Evolutionary conservation across 257 asterid species (phyloP).

Genomic region (Cynanchum wilfordii): DNA sequence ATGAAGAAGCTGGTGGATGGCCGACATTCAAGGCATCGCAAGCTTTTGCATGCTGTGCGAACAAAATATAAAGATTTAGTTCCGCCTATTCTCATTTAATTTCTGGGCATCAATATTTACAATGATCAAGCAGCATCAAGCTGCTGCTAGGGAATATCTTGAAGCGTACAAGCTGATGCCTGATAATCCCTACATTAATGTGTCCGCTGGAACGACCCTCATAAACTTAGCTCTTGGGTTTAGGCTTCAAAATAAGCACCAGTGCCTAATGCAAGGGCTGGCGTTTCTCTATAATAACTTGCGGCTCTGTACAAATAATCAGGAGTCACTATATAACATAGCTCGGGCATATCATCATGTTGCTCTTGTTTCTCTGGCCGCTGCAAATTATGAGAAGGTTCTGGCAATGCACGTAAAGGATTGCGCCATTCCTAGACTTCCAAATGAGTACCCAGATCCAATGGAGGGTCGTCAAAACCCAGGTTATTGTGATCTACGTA

Average conservation of each 20-base stretch:
- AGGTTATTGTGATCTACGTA: constrained; percentile 70
- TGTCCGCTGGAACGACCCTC: constrained; percentile 75
- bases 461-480: constrained; percentile 23
- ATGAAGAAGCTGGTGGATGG: constrained; percentile 45
- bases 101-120: constrained; percentile 73
- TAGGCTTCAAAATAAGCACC: constrained; percentile 84
- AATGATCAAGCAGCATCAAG: constrained; percentile 69
- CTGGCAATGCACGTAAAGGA: constrained; percentile 46
- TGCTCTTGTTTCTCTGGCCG: constrained; percentile 65
- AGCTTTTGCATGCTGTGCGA: constrained; percentile 58
- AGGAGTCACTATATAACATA: constrained; percentile 70
- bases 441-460: constrained; percentile 43
- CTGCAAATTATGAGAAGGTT: constrained; percentile 59
- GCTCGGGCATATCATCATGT: constrained; percentile 84
- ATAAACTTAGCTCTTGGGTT: constrained; percentile 72
- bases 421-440: constrained; percentile 57
- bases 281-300: constrained; percentile 61
- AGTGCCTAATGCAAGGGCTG: constrained; percentile 66
- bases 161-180: constrained; percentile 76
- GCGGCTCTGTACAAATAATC: constrained; percentile 51
- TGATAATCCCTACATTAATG: constrained; percentile 68
- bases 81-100: constrained; percentile 72
- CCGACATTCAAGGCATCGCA: constrained; percentile 47
- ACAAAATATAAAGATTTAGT: constrained; percentile 54
- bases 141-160: constrained; percentile 74